phyloP scores from a whole-genome alignment of 768 basidiomycete species.

The Rhodocollybia butyracea region DNA sequence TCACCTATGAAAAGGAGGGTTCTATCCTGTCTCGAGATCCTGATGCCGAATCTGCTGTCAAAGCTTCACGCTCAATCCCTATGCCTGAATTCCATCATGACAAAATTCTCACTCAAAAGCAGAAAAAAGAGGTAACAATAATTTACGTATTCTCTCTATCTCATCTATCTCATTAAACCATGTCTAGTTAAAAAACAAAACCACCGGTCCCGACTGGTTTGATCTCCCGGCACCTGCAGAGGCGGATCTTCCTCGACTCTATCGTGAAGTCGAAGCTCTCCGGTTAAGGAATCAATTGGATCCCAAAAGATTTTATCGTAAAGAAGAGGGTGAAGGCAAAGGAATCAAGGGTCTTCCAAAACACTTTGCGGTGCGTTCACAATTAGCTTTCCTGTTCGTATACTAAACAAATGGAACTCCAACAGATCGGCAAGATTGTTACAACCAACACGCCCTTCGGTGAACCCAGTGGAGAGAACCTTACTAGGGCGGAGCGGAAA shows the following conservation, averaged over 20 bases:
- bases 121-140: slow-evolving; percentile 63
- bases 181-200: slow-evolving; percentile 72
- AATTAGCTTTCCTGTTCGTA: background rate
- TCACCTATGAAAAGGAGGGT: slow-evolving; percentile 51
- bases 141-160: background rate
- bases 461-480: slow-evolving; percentile 64
- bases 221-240: slow-evolving; percentile 82
- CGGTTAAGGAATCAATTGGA: slow-evolving; percentile 86
- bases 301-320: slow-evolving; percentile 88
- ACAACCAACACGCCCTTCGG: slow-evolving; percentile 72
- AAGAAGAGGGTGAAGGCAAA: slow-evolving; percentile 82
- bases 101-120: slow-evolving; percentile 66
- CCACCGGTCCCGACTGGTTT: slow-evolving; percentile 83
- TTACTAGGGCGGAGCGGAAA: slow-evolving; percentile 67
- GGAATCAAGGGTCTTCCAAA: slow-evolving; percentile 84
- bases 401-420: background rate
- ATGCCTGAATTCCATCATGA: slow-evolving; percentile 60
- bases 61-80: slow-evolving; percentile 47
- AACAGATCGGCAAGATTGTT: slow-evolving; percentile 77
- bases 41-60: slow-evolving; percentile 51
- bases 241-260: slow-evolving; percentile 71
- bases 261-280: slow-evolving; percentile 86
- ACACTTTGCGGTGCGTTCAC: slow-evolving; percentile 74
- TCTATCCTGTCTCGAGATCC: slow-evolving; percentile 52
- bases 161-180: background rate